A percentile compares a stretch with the other conserved stretches of the same genome.
Evolutionary conservation across 2,329 filamentous ascomycete genomes (phyloP).

Genomic region (Cladosporium austrohemisphaericum): DNA sequence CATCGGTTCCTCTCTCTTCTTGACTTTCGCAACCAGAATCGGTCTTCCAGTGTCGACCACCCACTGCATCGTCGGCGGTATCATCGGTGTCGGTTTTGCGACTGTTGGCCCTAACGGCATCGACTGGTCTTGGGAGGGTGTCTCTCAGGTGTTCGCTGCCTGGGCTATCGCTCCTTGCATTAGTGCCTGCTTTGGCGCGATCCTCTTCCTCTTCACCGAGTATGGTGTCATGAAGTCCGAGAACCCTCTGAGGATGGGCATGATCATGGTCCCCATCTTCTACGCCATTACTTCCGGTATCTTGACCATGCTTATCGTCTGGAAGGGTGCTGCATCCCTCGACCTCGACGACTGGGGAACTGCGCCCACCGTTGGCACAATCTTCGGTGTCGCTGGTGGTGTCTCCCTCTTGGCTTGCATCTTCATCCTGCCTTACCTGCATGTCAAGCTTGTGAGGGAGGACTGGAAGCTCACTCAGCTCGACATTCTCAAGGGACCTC

Average conservation of each 20-base stretch:
- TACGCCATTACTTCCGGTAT: constrained; percentile 55
- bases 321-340: constrained; percentile 42
- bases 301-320: constrained; percentile 47
- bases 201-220: constrained; percentile 56
- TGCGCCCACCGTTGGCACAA: constrained; percentile 48
- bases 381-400: constrained; percentile 51
- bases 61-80: constrained; percentile 44
- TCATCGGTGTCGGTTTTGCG: constrained; percentile 42
- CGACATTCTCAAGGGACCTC: constrained; percentile 48
- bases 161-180: constrained; percentile 60
- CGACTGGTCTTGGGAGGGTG: constrained; percentile 55
- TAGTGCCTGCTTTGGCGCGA: constrained; percentile 50
- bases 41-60: constrained; percentile 55
- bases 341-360: constrained; percentile 42
- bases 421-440: constrained; percentile 57
- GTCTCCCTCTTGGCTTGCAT: constrained; percentile 47
- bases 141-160: constrained; percentile 60
- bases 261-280: constrained; percentile 54
- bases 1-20: constrained; percentile 49
- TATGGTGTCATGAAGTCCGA: constrained; percentile 53
- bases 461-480: constrained; percentile 58
- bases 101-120: constrained; percentile 53
- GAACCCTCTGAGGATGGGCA: constrained; percentile 52
- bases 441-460: constrained; percentile 55
- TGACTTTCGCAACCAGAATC: constrained; percentile 50